phyloP scores from a whole-genome alignment of 2,329 filamentous ascomycete species.

The Neoarthrinium moseri region DNA sequence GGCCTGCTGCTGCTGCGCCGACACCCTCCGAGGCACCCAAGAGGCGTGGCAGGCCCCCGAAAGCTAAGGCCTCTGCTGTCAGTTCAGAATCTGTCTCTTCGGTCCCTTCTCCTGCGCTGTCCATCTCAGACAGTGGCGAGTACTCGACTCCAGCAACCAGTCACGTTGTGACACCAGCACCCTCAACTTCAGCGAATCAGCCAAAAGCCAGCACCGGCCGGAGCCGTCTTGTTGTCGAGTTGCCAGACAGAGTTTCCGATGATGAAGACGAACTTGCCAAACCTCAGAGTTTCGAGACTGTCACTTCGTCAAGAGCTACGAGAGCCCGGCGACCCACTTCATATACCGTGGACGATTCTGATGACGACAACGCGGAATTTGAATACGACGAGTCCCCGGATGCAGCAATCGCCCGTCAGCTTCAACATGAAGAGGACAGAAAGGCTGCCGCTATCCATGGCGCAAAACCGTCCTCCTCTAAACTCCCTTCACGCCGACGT shows the following conservation, averaged over 20 bases:
- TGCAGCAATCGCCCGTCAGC: slow-evolving; percentile 15
- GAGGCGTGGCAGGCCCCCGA: slow-evolving; percentile 28
- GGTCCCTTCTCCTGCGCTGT: slow-evolving; percentile 28
- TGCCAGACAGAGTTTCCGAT: slow-evolving; percentile 34
- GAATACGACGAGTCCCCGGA: slow-evolving; percentile 11
- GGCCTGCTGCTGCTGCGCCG: background rate
- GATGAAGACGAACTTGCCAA: slow-evolving; percentile 37
- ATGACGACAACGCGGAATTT: slow-evolving; percentile 16
- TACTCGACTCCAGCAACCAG: slow-evolving; percentile 44
- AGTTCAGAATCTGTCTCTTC: slow-evolving; percentile 32
- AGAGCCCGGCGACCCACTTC: slow-evolving; percentile 21
- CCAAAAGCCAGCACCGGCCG: slow-evolving; percentile 14
- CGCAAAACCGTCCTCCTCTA: slow-evolving; percentile 9
- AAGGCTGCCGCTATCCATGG: slow-evolving; percentile 5
- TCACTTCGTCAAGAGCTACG: slow-evolving; percentile 14
- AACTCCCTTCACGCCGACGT: slow-evolving; percentile 9
- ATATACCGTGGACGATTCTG: slow-evolving; percentile 16
- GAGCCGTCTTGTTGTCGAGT: slow-evolving; percentile 30
- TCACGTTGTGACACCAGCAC: slow-evolving; percentile 36
- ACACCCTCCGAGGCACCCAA: slow-evolving; percentile 15
- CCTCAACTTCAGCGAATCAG: slow-evolving; percentile 19
- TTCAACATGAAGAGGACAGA: slow-evolving; percentile 24
- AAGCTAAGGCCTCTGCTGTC: slow-evolving; percentile 16
- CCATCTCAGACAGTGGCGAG: slow-evolving; percentile 31
- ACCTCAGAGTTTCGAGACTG: slow-evolving; percentile 7